A percentile compares a stretch with the other conserved stretches of the same genome.
Conservation (phyloP, 805 yeast genomes). For the Metahyphopichia silvanorum region DNA sequence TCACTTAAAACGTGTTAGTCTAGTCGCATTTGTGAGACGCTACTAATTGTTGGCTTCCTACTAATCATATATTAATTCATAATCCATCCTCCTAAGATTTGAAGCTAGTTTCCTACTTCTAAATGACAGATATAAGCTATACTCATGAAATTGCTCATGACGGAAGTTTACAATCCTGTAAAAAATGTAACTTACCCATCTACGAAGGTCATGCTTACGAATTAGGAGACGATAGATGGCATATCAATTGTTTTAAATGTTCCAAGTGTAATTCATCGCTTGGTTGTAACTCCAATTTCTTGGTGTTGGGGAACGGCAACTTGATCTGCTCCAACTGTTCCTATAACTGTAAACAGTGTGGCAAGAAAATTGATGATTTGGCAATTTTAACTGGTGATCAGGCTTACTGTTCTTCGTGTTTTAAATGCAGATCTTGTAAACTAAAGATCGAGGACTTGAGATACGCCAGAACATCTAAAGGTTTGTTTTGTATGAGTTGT, state of each 20-base stretch:
- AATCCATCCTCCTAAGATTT: too few relatives aligned
- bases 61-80: too few relatives aligned
- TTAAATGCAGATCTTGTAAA: slow-evolving; percentile 85
- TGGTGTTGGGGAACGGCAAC: slow-evolving; percentile 90
- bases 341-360: slow-evolving; percentile 84
- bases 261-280: slow-evolving; percentile 75
- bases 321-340: slow-evolving; percentile 88
- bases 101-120: too few relatives aligned
- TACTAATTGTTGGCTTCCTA: too few relatives aligned
- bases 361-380: slow-evolving; percentile 82
- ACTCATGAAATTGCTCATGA: neutral
- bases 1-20: too few relatives aligned
- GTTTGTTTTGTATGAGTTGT: slow-evolving; percentile 89
- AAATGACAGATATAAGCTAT: neutral
- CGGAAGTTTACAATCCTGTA: slow-evolving; percentile 27
- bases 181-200: slow-evolving; percentile 47
- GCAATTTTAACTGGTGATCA: slow-evolving; percentile 94
- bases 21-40: too few relatives aligned
- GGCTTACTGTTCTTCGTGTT: slow-evolving; percentile 89
- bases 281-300: slow-evolving; percentile 84
- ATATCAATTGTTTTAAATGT: slow-evolving; percentile 86
- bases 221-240: slow-evolving; percentile 94
- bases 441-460: slow-evolving; percentile 80
- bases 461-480: slow-evolving; percentile 91
- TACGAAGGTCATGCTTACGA: slow-evolving; percentile 94